These are phyloP conservation scores for Amanita rubescens DNA, from an alignment of 768 basidiomycete genomes.

Conservation along the genomic window DNA sequence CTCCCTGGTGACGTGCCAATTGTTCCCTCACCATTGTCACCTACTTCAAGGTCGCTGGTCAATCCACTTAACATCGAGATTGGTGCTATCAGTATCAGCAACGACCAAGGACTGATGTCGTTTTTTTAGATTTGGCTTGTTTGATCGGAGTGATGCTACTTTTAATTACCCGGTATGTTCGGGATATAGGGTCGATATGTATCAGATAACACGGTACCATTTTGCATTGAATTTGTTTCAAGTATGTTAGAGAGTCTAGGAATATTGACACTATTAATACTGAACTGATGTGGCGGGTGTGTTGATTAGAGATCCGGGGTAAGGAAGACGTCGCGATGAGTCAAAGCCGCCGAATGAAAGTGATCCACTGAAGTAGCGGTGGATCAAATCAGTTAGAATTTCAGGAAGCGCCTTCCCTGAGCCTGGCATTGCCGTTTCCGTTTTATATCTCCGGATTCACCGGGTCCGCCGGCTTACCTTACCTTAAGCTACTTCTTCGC, in stretches of 20 bases:
- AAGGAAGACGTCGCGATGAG: neutral
- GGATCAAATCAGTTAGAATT: conserved; percentile 8
- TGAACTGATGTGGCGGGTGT: neutral
- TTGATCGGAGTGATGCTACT: conserved; percentile 1
- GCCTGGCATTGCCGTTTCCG: conserved; percentile 5
- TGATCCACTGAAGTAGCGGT: conserved; percentile 6
- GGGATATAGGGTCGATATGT: neutral
- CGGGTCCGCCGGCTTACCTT: conserved; percentile 5
- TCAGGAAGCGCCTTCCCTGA: conserved; percentile 1
- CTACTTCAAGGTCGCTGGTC: conserved; percentile 32
- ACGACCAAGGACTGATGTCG: conserved; percentile 39
- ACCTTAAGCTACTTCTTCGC: conserved; percentile 5
- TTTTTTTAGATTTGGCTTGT: conserved; percentile 30
- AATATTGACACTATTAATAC: neutral
- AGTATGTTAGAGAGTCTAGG: neutral
- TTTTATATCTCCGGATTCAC: conserved; percentile 8
- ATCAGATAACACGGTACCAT: neutral
- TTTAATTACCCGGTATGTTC: conserved; percentile 6
- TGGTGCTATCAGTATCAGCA: conserved; percentile 35
- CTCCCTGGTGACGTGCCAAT: conserved; percentile 23
- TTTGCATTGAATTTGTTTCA: neutral
- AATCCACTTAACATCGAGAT: conserved; percentile 43
- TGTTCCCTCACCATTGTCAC: conserved; percentile 21
- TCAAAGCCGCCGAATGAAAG: neutral
- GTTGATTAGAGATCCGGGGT: neutral